These are phyloP conservation scores for Hypomyces rosellus DNA, from an alignment of 2,329 filamentous ascomycete genomes.

Conservation along the genomic window DNA sequence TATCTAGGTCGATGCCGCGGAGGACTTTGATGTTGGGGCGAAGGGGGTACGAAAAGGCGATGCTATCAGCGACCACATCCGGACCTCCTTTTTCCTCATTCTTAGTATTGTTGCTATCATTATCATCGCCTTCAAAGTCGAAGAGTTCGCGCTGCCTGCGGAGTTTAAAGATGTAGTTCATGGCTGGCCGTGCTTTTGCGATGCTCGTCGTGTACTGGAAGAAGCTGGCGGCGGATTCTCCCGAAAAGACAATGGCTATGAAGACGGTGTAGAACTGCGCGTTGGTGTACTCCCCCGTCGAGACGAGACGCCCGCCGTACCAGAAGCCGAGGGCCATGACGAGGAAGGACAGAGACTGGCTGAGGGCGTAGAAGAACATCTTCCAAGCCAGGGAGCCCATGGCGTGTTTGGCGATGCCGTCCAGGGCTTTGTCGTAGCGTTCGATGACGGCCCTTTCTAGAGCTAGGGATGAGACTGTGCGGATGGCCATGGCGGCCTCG, in stretches of 20 bases:
- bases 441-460: slow-evolving; percentile 37
- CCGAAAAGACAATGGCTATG: slow-evolving; percentile 42
- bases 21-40: slow-evolving; percentile 30
- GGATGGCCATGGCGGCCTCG: slow-evolving; percentile 43
- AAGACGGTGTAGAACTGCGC: slow-evolving; percentile 46
- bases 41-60: slow-evolving; percentile 53
- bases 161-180: slow-evolving; percentile 43
- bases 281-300: slow-evolving; percentile 39
- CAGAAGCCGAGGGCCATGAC: slow-evolving; percentile 35
- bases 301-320: slow-evolving; percentile 36
- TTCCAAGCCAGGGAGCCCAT: slow-evolving; percentile 28
- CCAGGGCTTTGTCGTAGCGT: slow-evolving; percentile 27
- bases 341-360: slow-evolving; percentile 33
- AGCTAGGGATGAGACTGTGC: slow-evolving; percentile 43
- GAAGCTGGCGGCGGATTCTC: slow-evolving; percentile 34
- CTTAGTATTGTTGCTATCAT: background rate
- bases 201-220: slow-evolving; percentile 46
- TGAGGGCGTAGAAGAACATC: slow-evolving; percentile 36
- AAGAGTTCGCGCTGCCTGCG: slow-evolving; percentile 24
- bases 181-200: slow-evolving; percentile 41
- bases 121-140: slow-evolving; percentile 22
- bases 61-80: slow-evolving; percentile 42
- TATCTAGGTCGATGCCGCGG: slow-evolving; percentile 33
- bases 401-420: slow-evolving; percentile 25
- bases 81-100: slow-evolving; percentile 16